A percentile compares a stretch with the other conserved stretches of the same genome.
These are phyloP conservation scores for Musa itinerans DNA, from an alignment of 176 grass and related monocot species.

Conservation along the genomic window DNA sequence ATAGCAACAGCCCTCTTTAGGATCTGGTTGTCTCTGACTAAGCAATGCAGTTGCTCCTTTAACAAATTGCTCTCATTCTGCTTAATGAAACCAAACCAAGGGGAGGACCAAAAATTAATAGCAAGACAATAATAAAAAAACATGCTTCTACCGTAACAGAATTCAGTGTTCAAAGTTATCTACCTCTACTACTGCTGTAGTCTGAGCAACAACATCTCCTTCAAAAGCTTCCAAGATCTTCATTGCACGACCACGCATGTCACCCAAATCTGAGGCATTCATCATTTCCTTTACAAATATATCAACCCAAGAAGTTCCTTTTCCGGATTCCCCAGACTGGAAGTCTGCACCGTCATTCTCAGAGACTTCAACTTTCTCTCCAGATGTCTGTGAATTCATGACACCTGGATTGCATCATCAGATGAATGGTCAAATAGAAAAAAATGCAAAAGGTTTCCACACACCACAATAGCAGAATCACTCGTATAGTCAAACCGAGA, in stretches of 20 bases:
- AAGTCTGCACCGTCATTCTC: background rate
- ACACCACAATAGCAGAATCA: background rate
- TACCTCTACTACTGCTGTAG: slow-evolving; percentile 13
- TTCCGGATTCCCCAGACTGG: background rate
- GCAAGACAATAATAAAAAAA: background rate
- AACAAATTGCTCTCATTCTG: slow-evolving; percentile 1
- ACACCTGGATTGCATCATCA: slow-evolving; percentile 2
- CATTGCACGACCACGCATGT: slow-evolving; percentile 15
- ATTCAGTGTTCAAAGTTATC: background rate
- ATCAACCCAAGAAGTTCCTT: slow-evolving; percentile 17
- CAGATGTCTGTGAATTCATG: slow-evolving; percentile 4
- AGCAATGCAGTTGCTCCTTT: slow-evolving; percentile 12
- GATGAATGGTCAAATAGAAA: background rate
- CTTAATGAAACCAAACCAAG: background rate
- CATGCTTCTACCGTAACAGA: background rate
- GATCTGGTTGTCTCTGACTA: slow-evolving; percentile 20
- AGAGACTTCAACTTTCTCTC: slow-evolving; percentile 1
- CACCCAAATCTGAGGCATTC: slow-evolving; percentile 24
- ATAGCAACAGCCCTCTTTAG: slow-evolving; percentile 13
- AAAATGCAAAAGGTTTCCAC: background rate
- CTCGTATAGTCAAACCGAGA: background rate
- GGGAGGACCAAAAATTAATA: background rate
- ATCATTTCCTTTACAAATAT: slow-evolving; percentile 29
- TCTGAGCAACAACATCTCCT: slow-evolving; percentile 1
- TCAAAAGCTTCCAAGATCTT: slow-evolving; percentile 26